Conservation (phyloP, 1,284 basidiomycete genomes). For the Fomes fomentarius region DNA sequence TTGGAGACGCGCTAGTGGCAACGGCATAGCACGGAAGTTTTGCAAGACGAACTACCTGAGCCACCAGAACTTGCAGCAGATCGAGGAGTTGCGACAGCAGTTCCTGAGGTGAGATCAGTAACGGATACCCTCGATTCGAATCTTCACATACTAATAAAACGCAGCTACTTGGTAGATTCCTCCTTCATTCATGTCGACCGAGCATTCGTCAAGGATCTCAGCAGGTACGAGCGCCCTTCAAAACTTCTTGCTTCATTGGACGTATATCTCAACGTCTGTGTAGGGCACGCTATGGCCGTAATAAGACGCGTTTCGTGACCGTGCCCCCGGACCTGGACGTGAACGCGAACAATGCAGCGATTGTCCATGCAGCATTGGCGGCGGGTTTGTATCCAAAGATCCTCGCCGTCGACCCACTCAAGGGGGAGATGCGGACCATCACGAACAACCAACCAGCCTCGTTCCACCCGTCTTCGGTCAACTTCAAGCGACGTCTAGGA, state of each 20-base stretch:
- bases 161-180: slow-evolving; percentile 88
- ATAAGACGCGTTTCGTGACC: slow-evolving; percentile 75
- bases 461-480: slow-evolving; percentile 95
- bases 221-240: slow-evolving; percentile 47
- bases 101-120: slow-evolving; percentile 67
- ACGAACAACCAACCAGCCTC: slow-evolving; percentile 83
- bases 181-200: slow-evolving; percentile 79
- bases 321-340: slow-evolving; percentile 76
- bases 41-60: slow-evolving; percentile 88
- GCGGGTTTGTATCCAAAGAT: slow-evolving; percentile 95
- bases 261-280: slow-evolving; percentile 30
- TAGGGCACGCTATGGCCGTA: slow-evolving; percentile 78
- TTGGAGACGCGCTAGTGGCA: slow-evolving; percentile 84
- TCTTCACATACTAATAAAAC: slow-evolving; percentile 34
- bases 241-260: neutral
- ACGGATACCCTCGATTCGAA: neutral
- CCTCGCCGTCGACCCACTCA: slow-evolving; percentile 66
- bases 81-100: slow-evolving; percentile 96
- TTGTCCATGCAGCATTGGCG: slow-evolving; percentile 84
- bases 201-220: slow-evolving; percentile 72
- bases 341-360: slow-evolving; percentile 65
- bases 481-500: slow-evolving; percentile 68
- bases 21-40: slow-evolving; percentile 69
- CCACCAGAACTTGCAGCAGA: slow-evolving; percentile 93
- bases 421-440: slow-evolving; percentile 74